These are phyloP conservation scores for Nissolia schottii DNA, from an alignment of 306 rosid species.

Conservation along the genomic window DNA sequence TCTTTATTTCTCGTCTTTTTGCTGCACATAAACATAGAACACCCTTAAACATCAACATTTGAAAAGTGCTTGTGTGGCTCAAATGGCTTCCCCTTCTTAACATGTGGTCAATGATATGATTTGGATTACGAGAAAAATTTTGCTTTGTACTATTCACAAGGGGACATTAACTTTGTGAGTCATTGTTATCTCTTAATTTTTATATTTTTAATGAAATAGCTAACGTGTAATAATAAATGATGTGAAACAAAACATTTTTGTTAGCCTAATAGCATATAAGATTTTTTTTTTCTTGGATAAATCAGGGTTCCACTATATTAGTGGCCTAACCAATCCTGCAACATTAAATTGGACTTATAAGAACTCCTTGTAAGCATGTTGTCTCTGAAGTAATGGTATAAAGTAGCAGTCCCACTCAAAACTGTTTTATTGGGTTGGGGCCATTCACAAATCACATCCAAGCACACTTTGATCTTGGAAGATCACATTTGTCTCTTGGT, in stretches of 20 bases:
- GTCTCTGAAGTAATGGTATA: conserved; percentile 16
- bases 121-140: too few species aligned
- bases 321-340: neutral
- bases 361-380: conserved; percentile 21
- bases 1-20: too few species aligned
- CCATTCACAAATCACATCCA: conserved; percentile 34
- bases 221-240: too few species aligned
- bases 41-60: conserved; percentile 9
- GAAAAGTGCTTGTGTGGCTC: conserved; percentile 30
- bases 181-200: too few species aligned
- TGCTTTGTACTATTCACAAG: too few species aligned
- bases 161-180: too few species aligned
- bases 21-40: conserved; percentile 23
- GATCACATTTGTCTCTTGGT: conserved; percentile 33
- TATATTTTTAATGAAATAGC: too few species aligned
- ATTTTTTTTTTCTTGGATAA: too few species aligned
- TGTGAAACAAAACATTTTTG: too few species aligned
- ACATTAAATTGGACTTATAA: conserved; percentile 19
- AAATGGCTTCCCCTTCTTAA: conserved; percentile 12
- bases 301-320: conserved; percentile 21
- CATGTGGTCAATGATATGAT: conserved; percentile 20
- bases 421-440: conserved; percentile 43
- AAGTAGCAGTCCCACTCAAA: conserved; percentile 37
- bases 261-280: too few species aligned
- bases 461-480: conserved; percentile 27